Evolutionary conservation across 805 yeast species (phyloP).

Genomic region (Candida odintsovae): DNA sequence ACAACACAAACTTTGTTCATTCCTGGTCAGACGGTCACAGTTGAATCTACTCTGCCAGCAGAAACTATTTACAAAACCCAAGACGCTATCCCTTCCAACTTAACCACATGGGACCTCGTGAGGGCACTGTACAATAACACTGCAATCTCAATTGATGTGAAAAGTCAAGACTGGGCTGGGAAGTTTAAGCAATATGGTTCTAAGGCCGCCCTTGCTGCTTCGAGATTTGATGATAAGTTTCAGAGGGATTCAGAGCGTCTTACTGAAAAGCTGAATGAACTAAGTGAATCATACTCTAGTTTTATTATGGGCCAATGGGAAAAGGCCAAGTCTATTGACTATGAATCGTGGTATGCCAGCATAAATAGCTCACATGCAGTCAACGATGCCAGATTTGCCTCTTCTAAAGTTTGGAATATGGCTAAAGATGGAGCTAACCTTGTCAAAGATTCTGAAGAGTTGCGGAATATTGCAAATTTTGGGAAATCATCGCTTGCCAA

Average conservation of each 20-base stretch:
- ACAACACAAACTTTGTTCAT: constrained; percentile 13
- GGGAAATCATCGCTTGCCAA: background rate
- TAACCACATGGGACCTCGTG: constrained; percentile 8
- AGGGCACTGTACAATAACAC: constrained; percentile 5
- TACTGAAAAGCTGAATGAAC: background rate
- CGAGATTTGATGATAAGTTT: background rate
- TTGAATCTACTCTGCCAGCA: constrained; percentile 8
- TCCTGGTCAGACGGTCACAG: constrained; percentile 8
- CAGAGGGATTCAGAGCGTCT: background rate
- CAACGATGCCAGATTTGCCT: background rate
- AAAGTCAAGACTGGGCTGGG: background rate
- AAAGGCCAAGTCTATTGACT: background rate
- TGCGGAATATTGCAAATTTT: background rate
- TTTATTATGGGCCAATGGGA: background rate
- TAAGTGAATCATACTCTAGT: background rate
- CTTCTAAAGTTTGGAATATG: background rate
- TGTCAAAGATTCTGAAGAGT: background rate
- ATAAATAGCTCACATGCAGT: background rate
- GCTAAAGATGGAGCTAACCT: background rate
- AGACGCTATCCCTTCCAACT: constrained; percentile 1
- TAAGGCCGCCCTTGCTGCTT: background rate
- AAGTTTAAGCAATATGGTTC: background rate
- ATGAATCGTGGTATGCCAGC: background rate
- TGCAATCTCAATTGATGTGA: background rate
- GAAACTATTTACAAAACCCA: background rate